These are phyloP conservation scores for Penicillium palitans DNA, from an alignment of 2,329 filamentous ascomycete genomes.

Conservation along the genomic window DNA sequence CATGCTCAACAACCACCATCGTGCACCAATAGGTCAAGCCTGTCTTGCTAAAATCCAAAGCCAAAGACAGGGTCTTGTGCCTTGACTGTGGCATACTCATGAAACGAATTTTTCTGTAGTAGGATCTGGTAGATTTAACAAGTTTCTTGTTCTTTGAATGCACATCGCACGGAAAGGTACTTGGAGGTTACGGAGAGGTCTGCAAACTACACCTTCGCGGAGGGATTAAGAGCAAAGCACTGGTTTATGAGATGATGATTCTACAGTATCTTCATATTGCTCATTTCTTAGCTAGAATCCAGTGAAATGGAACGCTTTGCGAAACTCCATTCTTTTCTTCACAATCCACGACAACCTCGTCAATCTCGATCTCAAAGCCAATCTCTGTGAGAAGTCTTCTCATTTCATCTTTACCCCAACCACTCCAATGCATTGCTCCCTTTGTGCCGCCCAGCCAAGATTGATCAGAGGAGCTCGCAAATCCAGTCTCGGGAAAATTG, in stretches of 20 bases:
- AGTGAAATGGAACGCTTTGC: slow-evolving; percentile 19
- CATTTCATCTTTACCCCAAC: slow-evolving; percentile 40
- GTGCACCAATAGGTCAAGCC: neutral
- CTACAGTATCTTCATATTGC: neutral
- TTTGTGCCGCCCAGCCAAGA: slow-evolving; percentile 37
- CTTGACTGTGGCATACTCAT: neutral
- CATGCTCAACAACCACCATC: neutral
- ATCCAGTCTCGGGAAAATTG: slow-evolving; percentile 44
- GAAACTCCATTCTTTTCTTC: slow-evolving; percentile 21
- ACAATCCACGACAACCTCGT: slow-evolving; percentile 25
- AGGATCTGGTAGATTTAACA: neutral
- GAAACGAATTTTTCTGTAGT: neutral
- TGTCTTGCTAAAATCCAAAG: neutral
- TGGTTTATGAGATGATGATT: too few relatives aligned
- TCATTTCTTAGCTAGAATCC: slow-evolving; percentile 20
- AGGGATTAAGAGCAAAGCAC: neutral
- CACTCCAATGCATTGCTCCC: slow-evolving; percentile 44
- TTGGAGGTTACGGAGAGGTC: neutral
- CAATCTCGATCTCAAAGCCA: slow-evolving; percentile 25
- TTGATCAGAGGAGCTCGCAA: slow-evolving; percentile 17
- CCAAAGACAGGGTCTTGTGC: neutral
- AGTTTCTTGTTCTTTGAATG: neutral
- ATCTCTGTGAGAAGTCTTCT: slow-evolving; percentile 25
- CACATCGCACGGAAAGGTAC: neutral
- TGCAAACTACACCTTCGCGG: neutral